Conservation (phyloP, 495 filamentous ascomycete genomes). For the Xylaria venustula region DNA sequence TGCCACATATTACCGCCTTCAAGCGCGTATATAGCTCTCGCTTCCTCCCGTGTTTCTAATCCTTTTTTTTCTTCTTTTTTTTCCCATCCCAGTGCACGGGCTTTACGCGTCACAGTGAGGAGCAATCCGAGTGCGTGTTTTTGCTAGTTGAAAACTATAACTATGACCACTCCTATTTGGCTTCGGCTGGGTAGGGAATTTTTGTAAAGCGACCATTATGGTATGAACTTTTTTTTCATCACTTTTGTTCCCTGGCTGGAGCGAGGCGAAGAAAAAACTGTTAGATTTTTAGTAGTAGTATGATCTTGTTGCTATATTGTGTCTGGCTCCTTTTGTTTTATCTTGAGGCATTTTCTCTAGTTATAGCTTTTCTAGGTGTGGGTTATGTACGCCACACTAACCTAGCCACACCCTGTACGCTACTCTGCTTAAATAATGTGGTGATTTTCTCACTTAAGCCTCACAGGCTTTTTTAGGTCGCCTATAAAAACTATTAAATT, state of each 20-base stretch:
- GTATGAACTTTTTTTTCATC: constrained; percentile 23
- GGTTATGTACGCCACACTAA: too few relatives aligned
- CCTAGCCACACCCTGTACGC: too few relatives aligned
- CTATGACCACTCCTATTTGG: constrained; percentile 39
- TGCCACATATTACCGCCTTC: constrained; percentile 20
- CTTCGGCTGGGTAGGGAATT: constrained; percentile 44
- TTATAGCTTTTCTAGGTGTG: too few relatives aligned
- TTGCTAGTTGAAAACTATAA: constrained; percentile 61
- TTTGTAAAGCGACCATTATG: constrained; percentile 34
- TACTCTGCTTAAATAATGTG: too few relatives aligned
- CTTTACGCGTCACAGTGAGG: constrained; percentile 54
- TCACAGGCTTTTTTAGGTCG: too few relatives aligned
- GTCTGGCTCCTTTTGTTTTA: too few relatives aligned
- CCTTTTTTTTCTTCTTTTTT: constrained; percentile 25
- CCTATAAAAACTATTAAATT: too few relatives aligned
- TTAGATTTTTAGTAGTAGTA: too few relatives aligned
- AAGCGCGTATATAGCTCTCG: constrained; percentile 19
- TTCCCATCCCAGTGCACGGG: constrained; percentile 51
- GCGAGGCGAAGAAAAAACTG: constrained; percentile 27
- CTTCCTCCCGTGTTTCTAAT: constrained; percentile 10
- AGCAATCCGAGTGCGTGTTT: constrained; percentile 55
- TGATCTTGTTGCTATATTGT: too few relatives aligned
- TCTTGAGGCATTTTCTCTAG: too few relatives aligned
- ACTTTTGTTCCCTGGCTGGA: constrained; percentile 26
- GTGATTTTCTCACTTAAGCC: too few relatives aligned